Conservation (phyloP, 805 yeast genomes). For the Candida caryicola region DNA sequence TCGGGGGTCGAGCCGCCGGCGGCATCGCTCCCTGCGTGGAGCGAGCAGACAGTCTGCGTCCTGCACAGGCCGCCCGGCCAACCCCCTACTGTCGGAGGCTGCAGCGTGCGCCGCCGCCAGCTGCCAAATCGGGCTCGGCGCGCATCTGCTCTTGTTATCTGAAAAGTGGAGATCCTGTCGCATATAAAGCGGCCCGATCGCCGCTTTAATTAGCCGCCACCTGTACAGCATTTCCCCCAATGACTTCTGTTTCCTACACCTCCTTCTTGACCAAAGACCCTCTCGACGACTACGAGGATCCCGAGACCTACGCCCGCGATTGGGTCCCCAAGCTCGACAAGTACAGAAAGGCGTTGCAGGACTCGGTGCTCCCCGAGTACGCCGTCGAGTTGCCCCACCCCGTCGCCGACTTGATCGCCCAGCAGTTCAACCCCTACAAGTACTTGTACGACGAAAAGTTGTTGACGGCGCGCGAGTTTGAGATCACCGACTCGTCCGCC, state of each 20-base stretch:
- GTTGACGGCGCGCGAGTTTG: slow-evolving; percentile 37
- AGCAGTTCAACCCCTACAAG: slow-evolving; percentile 37
- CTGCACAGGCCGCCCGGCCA: too few species aligned
- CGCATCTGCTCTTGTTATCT: too few species aligned
- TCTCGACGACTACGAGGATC: slow-evolving; percentile 36
- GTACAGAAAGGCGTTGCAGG: slow-evolving; percentile 35
- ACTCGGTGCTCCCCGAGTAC: slow-evolving; percentile 30
- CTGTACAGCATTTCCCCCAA: too few species aligned
- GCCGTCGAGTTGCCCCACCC: slow-evolving; percentile 32
- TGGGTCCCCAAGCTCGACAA: slow-evolving; percentile 49
- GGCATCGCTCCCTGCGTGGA: too few species aligned
- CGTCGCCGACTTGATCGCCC: slow-evolving; percentile 29
- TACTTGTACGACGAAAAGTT: slow-evolving; percentile 33
- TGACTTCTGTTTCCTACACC: slow-evolving; percentile 13
- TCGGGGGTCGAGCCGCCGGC: too few species aligned
- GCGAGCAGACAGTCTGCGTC: too few species aligned
- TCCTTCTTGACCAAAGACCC: slow-evolving; percentile 31
- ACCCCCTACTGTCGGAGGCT: too few species aligned
- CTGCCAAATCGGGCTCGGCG: too few species aligned
- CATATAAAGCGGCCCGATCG: too few species aligned
- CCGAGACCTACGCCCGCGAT: slow-evolving; percentile 36
- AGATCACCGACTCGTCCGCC: slow-evolving; percentile 45
- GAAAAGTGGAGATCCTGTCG: too few species aligned
- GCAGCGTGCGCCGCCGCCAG: too few species aligned
- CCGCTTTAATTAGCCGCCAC: too few species aligned